Conservation (phyloP, 805 yeast genomes). For the Ogataea ganodermae region DNA sequence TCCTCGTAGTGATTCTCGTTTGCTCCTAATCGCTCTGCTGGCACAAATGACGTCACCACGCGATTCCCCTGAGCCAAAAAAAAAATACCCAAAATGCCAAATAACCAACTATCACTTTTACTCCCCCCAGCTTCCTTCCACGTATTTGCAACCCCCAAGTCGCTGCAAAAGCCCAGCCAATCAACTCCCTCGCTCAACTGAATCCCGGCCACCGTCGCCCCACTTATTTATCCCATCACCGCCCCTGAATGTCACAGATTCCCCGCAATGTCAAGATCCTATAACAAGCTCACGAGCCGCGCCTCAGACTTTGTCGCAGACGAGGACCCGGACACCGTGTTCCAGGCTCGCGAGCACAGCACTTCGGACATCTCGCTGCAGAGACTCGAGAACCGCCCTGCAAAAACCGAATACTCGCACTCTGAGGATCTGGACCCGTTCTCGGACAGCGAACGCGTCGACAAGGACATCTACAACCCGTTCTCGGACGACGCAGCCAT, state of each 20-base stretch:
- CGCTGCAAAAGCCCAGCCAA: too few species aligned
- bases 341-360: slow-evolving; percentile 12
- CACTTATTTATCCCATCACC: background rate
- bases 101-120: too few species aligned
- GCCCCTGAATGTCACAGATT: background rate
- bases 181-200: background rate
- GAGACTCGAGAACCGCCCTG: slow-evolving; percentile 5
- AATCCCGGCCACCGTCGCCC: background rate
- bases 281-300: slow-evolving; percentile 15
- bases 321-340: slow-evolving; percentile 17
- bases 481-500: background rate
- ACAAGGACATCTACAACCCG: background rate
- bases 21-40: too few species aligned
- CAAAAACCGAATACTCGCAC: slow-evolving; percentile 16
- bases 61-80: too few species aligned
- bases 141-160: too few species aligned
- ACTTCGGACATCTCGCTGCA: slow-evolving; percentile 10
- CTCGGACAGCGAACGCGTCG: background rate
- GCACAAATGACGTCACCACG: too few species aligned
- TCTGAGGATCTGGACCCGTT: slow-evolving; percentile 6
- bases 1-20: too few species aligned
- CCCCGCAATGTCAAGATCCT: slow-evolving; percentile 16
- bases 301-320: slow-evolving; percentile 13
- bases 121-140: too few species aligned
- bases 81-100: too few species aligned